phyloP scores from a whole-genome alignment of 2,329 filamentous ascomycete genomes.

The Epichloe gansuensis region DNA sequence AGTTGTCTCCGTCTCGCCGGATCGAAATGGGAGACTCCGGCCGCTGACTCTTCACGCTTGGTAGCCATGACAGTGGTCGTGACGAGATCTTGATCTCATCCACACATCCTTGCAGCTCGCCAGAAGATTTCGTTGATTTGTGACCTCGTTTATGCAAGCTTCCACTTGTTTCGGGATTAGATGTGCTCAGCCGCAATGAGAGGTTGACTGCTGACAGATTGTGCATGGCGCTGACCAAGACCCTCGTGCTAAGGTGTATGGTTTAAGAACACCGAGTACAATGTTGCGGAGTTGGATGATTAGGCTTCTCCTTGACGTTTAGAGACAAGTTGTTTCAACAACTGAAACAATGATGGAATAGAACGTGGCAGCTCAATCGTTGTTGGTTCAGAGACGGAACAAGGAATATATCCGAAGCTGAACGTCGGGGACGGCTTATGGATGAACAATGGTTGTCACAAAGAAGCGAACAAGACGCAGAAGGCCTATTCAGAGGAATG shows the following conservation, averaged over 20 bases:
- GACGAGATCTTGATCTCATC: neutral
- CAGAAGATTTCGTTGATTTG: neutral
- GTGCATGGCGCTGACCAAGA: neutral
- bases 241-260: neutral
- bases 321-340: no score
- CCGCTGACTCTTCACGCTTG: slow-evolving; percentile 11
- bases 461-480: neutral
- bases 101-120: neutral
- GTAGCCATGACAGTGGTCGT: slow-evolving; percentile 11
- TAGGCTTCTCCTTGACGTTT: no score
- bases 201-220: neutral
- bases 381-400: neutral
- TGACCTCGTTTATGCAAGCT: neutral
- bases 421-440: neutral
- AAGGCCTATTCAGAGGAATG: no score
- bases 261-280: neutral
- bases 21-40: slow-evolving; percentile 15
- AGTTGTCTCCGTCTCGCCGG: slow-evolving; percentile 25
- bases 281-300: neutral
- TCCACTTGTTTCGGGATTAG: neutral
- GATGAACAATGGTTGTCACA: neutral
- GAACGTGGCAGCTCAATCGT: neutral
- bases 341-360: neutral
- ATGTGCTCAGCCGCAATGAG: neutral
- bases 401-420: neutral